Evolutionary conservation across 106 monocot species (phyloP).

Genomic region (Xerophyta viscosa): DNA sequence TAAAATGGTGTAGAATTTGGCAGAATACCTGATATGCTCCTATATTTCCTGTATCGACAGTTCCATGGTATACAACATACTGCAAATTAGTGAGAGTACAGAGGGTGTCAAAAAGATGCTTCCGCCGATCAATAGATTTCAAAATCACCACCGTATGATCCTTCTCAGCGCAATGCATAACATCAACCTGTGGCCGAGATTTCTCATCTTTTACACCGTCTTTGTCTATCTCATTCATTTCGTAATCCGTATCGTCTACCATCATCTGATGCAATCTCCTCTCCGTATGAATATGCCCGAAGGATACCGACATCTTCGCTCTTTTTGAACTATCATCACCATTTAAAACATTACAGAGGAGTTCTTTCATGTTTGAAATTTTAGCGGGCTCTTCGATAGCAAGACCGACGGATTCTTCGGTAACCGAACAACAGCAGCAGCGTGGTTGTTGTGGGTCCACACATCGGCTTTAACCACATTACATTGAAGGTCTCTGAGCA

Average conservation of each 20-base stretch:
- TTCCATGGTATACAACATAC: slow-evolving; percentile 63
- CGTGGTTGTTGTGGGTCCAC: slow-evolving; percentile 50
- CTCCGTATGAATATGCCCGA: slow-evolving; percentile 16
- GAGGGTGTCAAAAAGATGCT: slow-evolving; percentile 61
- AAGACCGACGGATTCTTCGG: slow-evolving; percentile 20
- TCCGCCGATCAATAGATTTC: slow-evolving; percentile 50
- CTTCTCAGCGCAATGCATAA: slow-evolving; percentile 43
- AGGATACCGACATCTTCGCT: slow-evolving; percentile 16
- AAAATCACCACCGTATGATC: slow-evolving; percentile 44
- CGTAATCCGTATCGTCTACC: no score
- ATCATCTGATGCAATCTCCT: slow-evolving; percentile 53
- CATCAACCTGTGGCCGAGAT: slow-evolving; percentile 18
- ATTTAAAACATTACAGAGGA: slow-evolving; percentile 39
- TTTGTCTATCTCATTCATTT: slow-evolving; percentile 9
- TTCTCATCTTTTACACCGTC: neutral
- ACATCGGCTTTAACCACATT: slow-evolving; percentile 32
- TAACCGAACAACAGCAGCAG: slow-evolving; percentile 45
- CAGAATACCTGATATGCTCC: slow-evolving; percentile 41
- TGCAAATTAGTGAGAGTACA: slow-evolving; percentile 55
- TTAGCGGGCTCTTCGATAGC: slow-evolving; percentile 22
- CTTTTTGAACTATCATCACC: slow-evolving; percentile 6
- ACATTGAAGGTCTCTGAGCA: slow-evolving; percentile 25
- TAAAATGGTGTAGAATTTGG: neutral
- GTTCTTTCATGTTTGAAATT: slow-evolving; percentile 23
- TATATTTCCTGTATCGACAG: slow-evolving; percentile 13